Base-by-base conservation (phyloP, 2,329 filamentous ascomycete species). In the Ophiostoma populinum region DNA sequence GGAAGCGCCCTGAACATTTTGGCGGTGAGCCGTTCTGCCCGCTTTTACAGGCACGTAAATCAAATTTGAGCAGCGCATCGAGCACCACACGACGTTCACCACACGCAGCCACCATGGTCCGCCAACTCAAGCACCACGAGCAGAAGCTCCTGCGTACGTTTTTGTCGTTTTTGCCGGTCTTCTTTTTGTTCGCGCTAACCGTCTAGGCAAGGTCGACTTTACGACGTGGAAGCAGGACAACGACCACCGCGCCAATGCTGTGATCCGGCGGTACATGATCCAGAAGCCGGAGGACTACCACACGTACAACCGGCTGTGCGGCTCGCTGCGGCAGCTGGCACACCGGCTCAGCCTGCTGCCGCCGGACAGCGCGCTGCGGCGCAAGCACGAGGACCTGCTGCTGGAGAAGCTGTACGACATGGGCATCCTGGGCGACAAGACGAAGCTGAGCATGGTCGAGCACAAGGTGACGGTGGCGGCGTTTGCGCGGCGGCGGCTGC, bases 71-170 rank as follows among this genome's bases (percentile, higher is more conserved):
- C 29, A 22, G 26, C 19, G n/a, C n/a, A 7, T 34, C 21, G 35
- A 12, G 8, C 2, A 4, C 7, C 12, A 21, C 2, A 27, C 18
- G 12, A 24, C 13, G 12, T 16, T n/a, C 29, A 15, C 19, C 26
- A 27, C 15, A 32, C 24, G 17, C 21, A 18, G 27, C 12, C 28
- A 67, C 46, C 17, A 95, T 95, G 90, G 83, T 92, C 47, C 79
- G 90, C 49, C 85, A 92, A 64, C 74, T 98, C 53, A 95, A 94
- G 61, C 73, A 92, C 59, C 87, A 94, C 60, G 90, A 98, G 74
- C 75, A 90, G 55, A 92, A 90, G 68, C 79, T 95, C 53, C 72
- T 95, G 33, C 42, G 44, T 45, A 41, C 17, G 42, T 34, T 12
- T 12, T n/a, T 18, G 4, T 25, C 10, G 3, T 2, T 8, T n/a